Evolutionary conservation across 371 early-diverging fungal species (phyloP).

Genomic region (Mucor indicus): DNA sequence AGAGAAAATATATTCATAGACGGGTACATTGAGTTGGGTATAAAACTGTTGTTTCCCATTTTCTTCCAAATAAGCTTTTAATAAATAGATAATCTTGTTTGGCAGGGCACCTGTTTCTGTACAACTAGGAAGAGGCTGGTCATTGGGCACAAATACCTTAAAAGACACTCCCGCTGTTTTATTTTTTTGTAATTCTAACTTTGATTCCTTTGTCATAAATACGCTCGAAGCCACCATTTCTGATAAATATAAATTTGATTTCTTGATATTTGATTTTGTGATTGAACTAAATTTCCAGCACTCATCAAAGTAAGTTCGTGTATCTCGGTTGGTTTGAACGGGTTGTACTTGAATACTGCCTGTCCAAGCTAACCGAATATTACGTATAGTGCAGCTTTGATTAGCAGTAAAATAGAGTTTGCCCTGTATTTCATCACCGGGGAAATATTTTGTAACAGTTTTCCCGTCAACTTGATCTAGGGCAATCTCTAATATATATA

Average conservation of each 20-base stretch:
- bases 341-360: conserved; percentile 24
- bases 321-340: conserved; percentile 5
- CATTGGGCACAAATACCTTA: conserved; percentile 15
- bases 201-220: background rate
- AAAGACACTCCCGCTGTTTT: conserved; percentile 15
- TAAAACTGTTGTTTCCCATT: conserved; percentile 18
- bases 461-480: conserved; percentile 7
- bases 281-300: conserved; percentile 18
- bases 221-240: background rate
- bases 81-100: conserved; percentile 15
- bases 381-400: conserved; percentile 7
- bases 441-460: conserved; percentile 5
- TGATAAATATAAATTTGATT: conserved; percentile 8
- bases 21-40: conserved; percentile 3
- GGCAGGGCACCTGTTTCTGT: background rate
- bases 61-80: conserved; percentile 23
- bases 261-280: conserved; percentile 1
- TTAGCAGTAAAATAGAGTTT: conserved; percentile 18
- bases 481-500: conserved; percentile 16
- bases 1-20: conserved; percentile 16
- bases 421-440: conserved; percentile 15
- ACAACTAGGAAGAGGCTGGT: conserved; percentile 16
- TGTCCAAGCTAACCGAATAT: conserved; percentile 20
- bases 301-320: conserved; percentile 10
- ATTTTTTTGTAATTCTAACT: conserved; percentile 16